Conservation (phyloP, 2,329 filamentous ascomycete genomes). For the Aspergillus intermedius region DNA sequence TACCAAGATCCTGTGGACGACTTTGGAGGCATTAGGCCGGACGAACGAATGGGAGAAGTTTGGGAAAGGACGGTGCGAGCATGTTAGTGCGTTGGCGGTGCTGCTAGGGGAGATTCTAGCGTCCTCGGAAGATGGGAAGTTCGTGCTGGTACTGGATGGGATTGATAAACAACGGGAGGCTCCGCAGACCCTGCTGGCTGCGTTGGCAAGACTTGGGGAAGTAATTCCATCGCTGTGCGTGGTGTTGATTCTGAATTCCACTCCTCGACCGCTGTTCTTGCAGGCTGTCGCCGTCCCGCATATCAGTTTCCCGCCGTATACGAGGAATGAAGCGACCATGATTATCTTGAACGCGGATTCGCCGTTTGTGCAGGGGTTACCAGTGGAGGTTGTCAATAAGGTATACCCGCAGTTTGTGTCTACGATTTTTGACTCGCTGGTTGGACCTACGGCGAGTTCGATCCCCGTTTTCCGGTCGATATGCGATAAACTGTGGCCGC, state of each 20-base stretch:
- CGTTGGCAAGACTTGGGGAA: slow-evolving; percentile 74
- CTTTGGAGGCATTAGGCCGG: slow-evolving; percentile 28
- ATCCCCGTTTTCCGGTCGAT: slow-evolving; percentile 65
- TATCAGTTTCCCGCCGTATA: slow-evolving; percentile 78
- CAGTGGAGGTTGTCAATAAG: slow-evolving; percentile 20
- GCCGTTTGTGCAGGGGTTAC: slow-evolving; percentile 29
- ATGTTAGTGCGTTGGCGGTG: slow-evolving; percentile 67
- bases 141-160: slow-evolving; percentile 80
- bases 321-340: slow-evolving; percentile 67
- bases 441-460: slow-evolving; percentile 72
- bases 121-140: slow-evolving; percentile 45
- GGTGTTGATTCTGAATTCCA: slow-evolving; percentile 66
- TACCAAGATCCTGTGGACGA: slow-evolving; percentile 39
- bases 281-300: slow-evolving; percentile 66
- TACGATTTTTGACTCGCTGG: slow-evolving; percentile 80
- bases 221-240: slow-evolving; percentile 70
- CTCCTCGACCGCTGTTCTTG: slow-evolving; percentile 61
- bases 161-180: slow-evolving; percentile 80
- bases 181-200: slow-evolving; percentile 69
- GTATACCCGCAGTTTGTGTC: slow-evolving; percentile 64
- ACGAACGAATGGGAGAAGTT: slow-evolving; percentile 40
- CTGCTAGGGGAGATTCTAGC: slow-evolving; percentile 52
- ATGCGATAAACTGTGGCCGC: slow-evolving; percentile 72
- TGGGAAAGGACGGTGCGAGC: slow-evolving; percentile 63
- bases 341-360: slow-evolving; percentile 60